Base-by-base conservation (phyloP, 495 filamentous ascomycete species). In the Penicillium arizonense region DNA sequence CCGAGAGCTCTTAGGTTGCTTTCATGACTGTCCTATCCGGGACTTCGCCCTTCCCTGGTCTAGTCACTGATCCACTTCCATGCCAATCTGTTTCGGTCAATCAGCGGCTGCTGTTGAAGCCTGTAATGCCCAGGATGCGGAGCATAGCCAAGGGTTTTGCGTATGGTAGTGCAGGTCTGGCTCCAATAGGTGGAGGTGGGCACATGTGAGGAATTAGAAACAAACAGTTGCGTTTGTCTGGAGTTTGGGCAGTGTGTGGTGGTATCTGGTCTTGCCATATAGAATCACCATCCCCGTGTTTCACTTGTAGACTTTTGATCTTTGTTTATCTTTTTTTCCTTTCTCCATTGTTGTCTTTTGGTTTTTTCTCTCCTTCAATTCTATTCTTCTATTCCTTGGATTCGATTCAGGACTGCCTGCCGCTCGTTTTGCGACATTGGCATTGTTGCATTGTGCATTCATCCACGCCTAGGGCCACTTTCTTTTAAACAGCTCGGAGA, bases 331-430 rank as follows among this genome's bases (percentile, higher is more conserved):
- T 14, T 52, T 26, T 33, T 47, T 46, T 18, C 20, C 20, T 44
- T 21, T 58, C 51, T 57, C 24, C 48, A 48, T 56, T 56, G 55
- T 57, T 37, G 48, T 58, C 52, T 57, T 42, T 63, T 58, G n/a
- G 52, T 58, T 64, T 56, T 53, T 57, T 56, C 49, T 52, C 52
- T 37, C 21, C 6, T 50, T 51, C 44, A 26, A 33, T 49, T 56
- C 14, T 33, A 45, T 52, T 46, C 47, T 42, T 30, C 26, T 30
- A 10, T 30, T 30, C 28, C 45, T 50, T 47, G 56, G 53, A 53
- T 52, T 53, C 50, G 35, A 41, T 34, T 53, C 52, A 32, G 47
- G 52, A 48, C 52, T 55, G 44, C 44, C 40, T 33, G 38, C 30
- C 45, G 14, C 44, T 44, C 37, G 18, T 55, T 50, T 50, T 16